phyloP scores from a whole-genome alignment of 371 early-diverging fungal species.

The Mucor ambiguus region DNA sequence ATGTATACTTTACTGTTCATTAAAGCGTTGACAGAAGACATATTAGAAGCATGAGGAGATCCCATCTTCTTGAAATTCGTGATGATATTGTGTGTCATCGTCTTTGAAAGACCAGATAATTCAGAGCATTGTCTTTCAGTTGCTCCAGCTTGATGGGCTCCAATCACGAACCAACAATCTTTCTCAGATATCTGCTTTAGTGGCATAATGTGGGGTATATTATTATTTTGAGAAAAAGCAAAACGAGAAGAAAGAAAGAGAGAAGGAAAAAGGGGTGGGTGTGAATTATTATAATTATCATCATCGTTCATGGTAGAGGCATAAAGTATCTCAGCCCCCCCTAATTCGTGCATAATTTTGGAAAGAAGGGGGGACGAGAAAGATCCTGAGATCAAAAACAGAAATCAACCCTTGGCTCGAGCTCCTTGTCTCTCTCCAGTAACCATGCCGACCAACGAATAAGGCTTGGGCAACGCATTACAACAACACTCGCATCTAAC shows the following conservation, averaged over 20 bases:
- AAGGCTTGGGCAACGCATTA: neutral
- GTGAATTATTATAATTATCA: neutral
- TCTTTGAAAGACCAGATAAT: slow-evolving; percentile 42
- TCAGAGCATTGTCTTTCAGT: slow-evolving; percentile 44
- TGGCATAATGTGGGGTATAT: slow-evolving; percentile 6
- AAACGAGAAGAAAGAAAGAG: neutral
- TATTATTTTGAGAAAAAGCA: neutral
- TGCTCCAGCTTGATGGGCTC: slow-evolving; percentile 53
- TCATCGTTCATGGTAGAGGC: neutral
- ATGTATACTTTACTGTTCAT: neutral
- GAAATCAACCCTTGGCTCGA: neutral
- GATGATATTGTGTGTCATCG: slow-evolving; percentile 43
- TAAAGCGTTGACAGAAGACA: slow-evolving; percentile 12
- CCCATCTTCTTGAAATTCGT: slow-evolving; percentile 44
- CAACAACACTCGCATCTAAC: neutral
- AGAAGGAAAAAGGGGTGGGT: neutral
- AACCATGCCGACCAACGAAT: neutral
- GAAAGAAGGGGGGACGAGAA: neutral
- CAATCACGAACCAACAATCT: slow-evolving; percentile 46
- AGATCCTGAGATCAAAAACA: neutral
- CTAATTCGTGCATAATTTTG: neutral
- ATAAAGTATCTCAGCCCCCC: neutral
- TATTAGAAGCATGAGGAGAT: slow-evolving; percentile 34
- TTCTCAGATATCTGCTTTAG: slow-evolving; percentile 13
- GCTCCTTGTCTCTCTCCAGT: neutral